Evolutionary conservation across 2,329 filamentous ascomycete genomes (phyloP), one percentile per base, ranked within the genome.

Genomic region (Berkeleyomyces rouxiae): DNA sequence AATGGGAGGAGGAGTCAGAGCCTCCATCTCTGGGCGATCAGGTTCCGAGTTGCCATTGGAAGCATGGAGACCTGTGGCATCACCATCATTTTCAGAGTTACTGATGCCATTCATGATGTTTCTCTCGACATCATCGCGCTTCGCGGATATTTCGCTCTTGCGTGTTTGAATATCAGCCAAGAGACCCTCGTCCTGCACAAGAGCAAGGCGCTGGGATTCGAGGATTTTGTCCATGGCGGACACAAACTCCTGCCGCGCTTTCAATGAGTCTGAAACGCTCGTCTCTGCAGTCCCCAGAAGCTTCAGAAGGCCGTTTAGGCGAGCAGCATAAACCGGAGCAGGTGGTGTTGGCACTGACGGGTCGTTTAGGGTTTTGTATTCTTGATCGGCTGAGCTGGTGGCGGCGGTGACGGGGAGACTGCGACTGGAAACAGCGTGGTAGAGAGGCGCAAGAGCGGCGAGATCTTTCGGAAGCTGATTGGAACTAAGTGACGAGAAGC

Each of bases 321-420:
- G 86, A 11, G 92, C 92, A 1, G 93, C 93, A 70, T 95, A 89
- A 23, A 99, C 91, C 0, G 93, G 91, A 0, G 91, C 86, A 0
- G 90, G 87, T 0, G 92, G 90, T 1, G 86, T 77, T 1, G 82
- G 77, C 0, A 80, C 81, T 37, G 79, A 77, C 0, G 90, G 82
- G 68, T 90, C 87, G 62, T 85, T 87, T 70, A 95, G 79, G 72
- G 92, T 95, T 59, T 87, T 83, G 70, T 90, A 96, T 67, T 97
- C 92, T 66, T 84, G 78, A 67, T 88, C 86, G 53, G 92, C 90
- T 10, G 82, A 81, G 61, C 82, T 82, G 57, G 88, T 73, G 1
- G 85, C 80, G 2, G 83, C 82, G 70, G 85, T 87, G 13, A 85
- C 80, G 7, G 84, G 79, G 9, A 86, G 76, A 23, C 84, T 80